Base-by-base conservation (phyloP, 1,139 yeast genomes). In the Candida smagusa region DNA sequence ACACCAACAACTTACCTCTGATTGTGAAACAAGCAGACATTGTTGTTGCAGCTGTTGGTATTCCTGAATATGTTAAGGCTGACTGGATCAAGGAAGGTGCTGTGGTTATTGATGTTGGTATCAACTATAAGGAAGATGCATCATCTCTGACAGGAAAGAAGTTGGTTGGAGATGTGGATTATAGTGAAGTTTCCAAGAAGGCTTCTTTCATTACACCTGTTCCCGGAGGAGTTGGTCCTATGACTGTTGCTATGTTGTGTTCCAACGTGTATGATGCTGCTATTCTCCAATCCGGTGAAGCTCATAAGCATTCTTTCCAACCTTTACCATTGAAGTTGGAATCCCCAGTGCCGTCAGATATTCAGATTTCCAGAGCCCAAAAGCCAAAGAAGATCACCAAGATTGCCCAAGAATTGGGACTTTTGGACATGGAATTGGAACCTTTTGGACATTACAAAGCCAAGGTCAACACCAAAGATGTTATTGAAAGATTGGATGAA, bases 141-240 rank as follows among this genome's bases (percentile, higher is more conserved):
- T 56, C 73, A 22, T 81, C 79, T 45, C 81, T 79, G 52, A 76
- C 81, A 11, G 90, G 90, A 23, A 70, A 68, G 48, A 75, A 71
- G 53, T 68, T 84, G 51, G 89, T 84, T 12, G 94, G 94, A 47
- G 94, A 84, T 58, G 92, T 81, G 24, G 89, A 83, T 48, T 84
- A 66, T 53, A 79, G 68, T 36, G 63, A 75, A 27, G 84, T 82
- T 38, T 65, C 67, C 39, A 63, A 71, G 37, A 72, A 69, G 47
- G 84, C 88, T 2, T 66, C 82, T 2, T 78, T 70, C 50, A 68
- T 84, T 38, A 84, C 94, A 6, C 94, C 94, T 4, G 94, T 84
- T 36, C 94, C 94, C 27, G 92, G 94, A 59, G 94, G 94, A 49
- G 94, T 84, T 48, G 94, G 94, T 28, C 94, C 94, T 49, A 84